Evolutionary conservation across 1,284 basidiomycete species (phyloP).

Genomic region (Trichosporon coremiiforme): DNA sequence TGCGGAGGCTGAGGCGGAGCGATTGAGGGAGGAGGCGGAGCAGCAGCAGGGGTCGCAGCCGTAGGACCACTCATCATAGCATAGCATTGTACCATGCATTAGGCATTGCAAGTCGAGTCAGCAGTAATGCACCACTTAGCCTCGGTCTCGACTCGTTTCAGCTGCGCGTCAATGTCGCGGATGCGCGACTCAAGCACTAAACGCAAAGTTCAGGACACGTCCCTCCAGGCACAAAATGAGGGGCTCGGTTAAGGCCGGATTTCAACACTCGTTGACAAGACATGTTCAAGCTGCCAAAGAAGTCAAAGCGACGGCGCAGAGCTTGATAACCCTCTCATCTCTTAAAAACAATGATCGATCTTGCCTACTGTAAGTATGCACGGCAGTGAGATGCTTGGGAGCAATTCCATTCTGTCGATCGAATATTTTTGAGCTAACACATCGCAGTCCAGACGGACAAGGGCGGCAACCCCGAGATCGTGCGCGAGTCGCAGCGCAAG

Average conservation of each 20-base stretch:
- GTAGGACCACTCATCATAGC: conserved; percentile 5
- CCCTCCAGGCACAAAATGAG: conserved; percentile 4
- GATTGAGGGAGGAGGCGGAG: conserved; percentile 4
- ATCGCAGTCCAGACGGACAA: conserved; percentile 62
- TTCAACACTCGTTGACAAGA: conserved; percentile 17
- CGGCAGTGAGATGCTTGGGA: neutral
- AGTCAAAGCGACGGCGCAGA: neutral
- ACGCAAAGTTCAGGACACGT: neutral
- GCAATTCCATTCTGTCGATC: neutral
- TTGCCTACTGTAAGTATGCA: conserved; percentile 49
- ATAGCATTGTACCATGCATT: conserved; percentile 15
- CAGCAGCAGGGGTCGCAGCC: neutral
- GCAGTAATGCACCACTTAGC: neutral
- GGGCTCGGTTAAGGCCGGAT: conserved; percentile 15
- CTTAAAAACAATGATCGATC: conserved; percentile 51
- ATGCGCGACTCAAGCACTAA: neutral
- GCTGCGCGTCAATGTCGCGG: neutral
- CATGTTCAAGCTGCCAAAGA: neutral
- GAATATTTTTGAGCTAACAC: neutral
- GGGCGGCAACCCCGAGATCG: conserved; percentile 91
- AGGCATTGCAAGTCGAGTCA: conserved; percentile 3
- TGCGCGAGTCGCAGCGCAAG: conserved; percentile 89
- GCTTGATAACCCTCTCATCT: neutral
- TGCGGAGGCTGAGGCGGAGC: neutral
- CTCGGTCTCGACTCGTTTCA: neutral